Evolutionary conservation across 164 flowering plant genomes (phyloP), one percentile per base, ranked within the genome.

Genomic region (grape (Vitis vinifera)): DNA sequence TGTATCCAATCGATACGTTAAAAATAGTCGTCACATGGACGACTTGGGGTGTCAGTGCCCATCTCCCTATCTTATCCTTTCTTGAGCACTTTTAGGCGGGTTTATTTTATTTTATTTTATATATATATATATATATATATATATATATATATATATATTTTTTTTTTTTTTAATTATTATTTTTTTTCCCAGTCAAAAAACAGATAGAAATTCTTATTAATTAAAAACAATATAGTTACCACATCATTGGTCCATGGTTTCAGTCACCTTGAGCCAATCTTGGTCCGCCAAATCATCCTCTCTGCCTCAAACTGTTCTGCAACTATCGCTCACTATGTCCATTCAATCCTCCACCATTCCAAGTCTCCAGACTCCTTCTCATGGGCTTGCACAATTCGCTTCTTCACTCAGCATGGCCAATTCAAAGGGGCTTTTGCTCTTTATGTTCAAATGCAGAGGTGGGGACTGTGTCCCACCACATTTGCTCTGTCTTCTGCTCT

Each of bases 401-500:
- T 67, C 62, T 66, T 74, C 1, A 71, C 80, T 10, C 78, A 68
- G n/a, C 65, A 76, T n/a, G 76, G 73, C 15, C 74, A 64, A 11
- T 81, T 68, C 71, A 68, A 55, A 52, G 74, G 71, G 57, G 71
- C 84, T 3, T 58, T 79, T 31, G 50, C 55, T 47, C 57, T 73
- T 37, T 81, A 73, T 53, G 69, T 74, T 44, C 55, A 68, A 23
- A 78, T 78, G 80, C 67, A 66, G 47, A 68, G 73, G 27, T 51
- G 73, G 7, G 78, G 84, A 7, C 55, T 76, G 16, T 56, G 55
- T 60, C 82, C 82, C 17, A 71, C 60, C 62, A 64, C 72, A 2
- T 75, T 68, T 69, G 78, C 80, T 51, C 66, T 81, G 2, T 76
- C 84, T 7, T 78, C 84, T 65, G 76, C 82, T 29, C 63, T 81